Percentiles rank a stretch among this genome's conserved stretches.
Conservation (phyloP, 2,329 filamentous ascomycete genomes). For the Trichoderma oligosporum region DNA sequence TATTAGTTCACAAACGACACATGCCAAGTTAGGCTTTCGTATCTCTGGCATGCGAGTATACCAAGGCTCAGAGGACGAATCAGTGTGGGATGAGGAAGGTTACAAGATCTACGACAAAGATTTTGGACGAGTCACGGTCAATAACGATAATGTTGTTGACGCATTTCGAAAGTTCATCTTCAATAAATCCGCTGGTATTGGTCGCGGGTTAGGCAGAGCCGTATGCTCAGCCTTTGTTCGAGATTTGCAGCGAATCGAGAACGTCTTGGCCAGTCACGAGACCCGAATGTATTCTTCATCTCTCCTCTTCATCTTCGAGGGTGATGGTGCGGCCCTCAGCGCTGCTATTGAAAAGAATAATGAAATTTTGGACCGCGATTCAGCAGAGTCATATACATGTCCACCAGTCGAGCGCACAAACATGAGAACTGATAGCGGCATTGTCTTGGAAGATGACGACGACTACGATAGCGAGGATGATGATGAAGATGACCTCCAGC, state of each 20-base stretch:
- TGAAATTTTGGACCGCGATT: conserved; percentile 48
- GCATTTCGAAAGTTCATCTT: conserved; percentile 57
- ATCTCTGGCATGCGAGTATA: conserved; percentile 64
- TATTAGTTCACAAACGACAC: conserved; percentile 57
- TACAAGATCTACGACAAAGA: conserved; percentile 62
- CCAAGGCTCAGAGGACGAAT: conserved; percentile 50
- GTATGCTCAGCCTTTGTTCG: conserved; percentile 52
- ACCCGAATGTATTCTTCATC: conserved; percentile 63
- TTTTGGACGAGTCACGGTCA: conserved; percentile 53
- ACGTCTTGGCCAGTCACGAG: conserved; percentile 53
- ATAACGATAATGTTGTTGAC: conserved; percentile 50
- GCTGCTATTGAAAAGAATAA: conserved; percentile 53
- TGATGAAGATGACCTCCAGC: conserved; percentile 42
- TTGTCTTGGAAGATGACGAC: conserved; percentile 44
- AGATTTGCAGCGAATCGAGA: conserved; percentile 51
- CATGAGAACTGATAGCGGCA: conserved; percentile 52
- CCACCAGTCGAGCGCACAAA: conserved; percentile 34
- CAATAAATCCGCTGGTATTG: conserved; percentile 55
- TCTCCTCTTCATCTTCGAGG: conserved; percentile 62
- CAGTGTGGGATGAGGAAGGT: conserved; percentile 50
- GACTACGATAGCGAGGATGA: conserved; percentile 41
- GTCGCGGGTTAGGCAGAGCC: conserved; percentile 53
- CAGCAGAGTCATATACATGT: background rate
- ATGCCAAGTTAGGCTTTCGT: conserved; percentile 57
- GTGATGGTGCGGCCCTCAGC: conserved; percentile 54